A percentile compares a stretch with the other conserved stretches of the same genome.
Evolutionary conservation across 441 rosid species (phyloP).

Genomic region (Mallotus japonicus): DNA sequence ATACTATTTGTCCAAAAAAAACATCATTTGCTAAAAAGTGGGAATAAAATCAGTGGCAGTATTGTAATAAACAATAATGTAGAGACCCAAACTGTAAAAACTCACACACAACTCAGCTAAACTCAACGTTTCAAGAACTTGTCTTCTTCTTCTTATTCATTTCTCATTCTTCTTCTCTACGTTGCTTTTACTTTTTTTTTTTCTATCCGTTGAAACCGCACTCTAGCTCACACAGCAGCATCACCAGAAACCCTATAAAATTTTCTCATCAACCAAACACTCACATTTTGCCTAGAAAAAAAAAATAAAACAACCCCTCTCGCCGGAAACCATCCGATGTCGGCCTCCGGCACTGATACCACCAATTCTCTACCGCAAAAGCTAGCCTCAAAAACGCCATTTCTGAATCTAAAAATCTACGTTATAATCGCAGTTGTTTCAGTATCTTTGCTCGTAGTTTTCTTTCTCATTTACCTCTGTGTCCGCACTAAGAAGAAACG

Average conservation of each 20-base stretch:
- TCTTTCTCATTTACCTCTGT: constrained; percentile 51
- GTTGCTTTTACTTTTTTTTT: neutral
- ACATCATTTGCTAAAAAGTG: no score
- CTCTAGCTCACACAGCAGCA: neutral
- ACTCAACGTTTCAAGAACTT: constrained; percentile 11
- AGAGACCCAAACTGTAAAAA: constrained; percentile 12
- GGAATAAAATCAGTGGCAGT: constrained; percentile 29
- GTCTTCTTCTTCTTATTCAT: constrained; percentile 9
- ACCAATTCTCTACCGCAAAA: constrained; percentile 28
- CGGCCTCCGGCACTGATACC: constrained; percentile 36
- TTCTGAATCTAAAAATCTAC: constrained; percentile 58
- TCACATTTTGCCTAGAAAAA: constrained; percentile 14
- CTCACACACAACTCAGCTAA: neutral
- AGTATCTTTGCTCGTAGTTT: constrained; percentile 33
- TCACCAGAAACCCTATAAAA: neutral
- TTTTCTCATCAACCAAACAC: constrained; percentile 22
- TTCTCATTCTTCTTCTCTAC: constrained; percentile 4
- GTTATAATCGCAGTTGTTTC: constrained; percentile 49
- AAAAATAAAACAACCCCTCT: neutral
- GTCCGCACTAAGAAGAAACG: constrained; percentile 51
- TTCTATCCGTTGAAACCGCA: constrained; percentile 36
- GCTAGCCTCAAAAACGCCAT: constrained; percentile 40
- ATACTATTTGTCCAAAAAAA: no score
- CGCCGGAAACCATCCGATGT: constrained; percentile 36
- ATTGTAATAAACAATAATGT: constrained; percentile 24